phyloP scores from a whole-genome alignment of 129 eudicot species.

The Heracleum sosnowskyi region DNA sequence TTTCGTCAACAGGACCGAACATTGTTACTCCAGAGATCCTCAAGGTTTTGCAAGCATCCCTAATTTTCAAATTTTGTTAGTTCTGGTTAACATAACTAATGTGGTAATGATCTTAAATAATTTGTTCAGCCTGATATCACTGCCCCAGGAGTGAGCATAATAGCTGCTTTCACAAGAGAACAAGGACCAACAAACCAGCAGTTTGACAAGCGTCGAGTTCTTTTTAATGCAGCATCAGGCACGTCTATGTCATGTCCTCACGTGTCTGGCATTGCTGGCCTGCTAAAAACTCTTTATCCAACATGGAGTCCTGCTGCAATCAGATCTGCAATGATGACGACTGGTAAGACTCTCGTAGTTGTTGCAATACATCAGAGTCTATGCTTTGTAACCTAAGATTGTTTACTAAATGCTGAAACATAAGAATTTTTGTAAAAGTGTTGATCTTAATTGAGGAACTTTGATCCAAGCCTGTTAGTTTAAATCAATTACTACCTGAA shows the following conservation, averaged over 20 bases:
- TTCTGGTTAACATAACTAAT: not conserved
- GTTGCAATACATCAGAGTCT: not conserved
- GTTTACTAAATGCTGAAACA: not conserved
- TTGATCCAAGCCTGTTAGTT: not conserved
- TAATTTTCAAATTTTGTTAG: not conserved
- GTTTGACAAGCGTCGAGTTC: conserved; percentile 12
- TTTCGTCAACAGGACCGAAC: conserved; percentile 30
- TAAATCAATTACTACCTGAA: not conserved
- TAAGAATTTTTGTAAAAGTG: not conserved
- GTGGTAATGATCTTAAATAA: not conserved
- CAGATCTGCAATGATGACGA: conserved; percentile 30
- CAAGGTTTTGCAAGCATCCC: conserved; percentile 12
- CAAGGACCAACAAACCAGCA: not conserved
- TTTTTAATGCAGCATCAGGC: conserved; percentile 16
- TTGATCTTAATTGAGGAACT: not conserved
- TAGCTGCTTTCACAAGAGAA: conserved; percentile 23
- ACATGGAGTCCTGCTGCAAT: conserved; percentile 29
- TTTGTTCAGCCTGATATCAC: conserved; percentile 28
- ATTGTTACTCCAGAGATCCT: conserved; percentile 25
- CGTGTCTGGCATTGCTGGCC: conserved; percentile 23
- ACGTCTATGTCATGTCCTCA: conserved; percentile 37
- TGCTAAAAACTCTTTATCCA: conserved; percentile 17
- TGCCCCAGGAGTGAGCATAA: conserved; percentile 31
- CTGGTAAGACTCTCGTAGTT: conserved; percentile 8
- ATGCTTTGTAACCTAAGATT: not conserved